These are phyloP conservation scores for Paradendryphiella salina DNA, from an alignment of 2,329 filamentous ascomycete species.

Conservation along the genomic window DNA sequence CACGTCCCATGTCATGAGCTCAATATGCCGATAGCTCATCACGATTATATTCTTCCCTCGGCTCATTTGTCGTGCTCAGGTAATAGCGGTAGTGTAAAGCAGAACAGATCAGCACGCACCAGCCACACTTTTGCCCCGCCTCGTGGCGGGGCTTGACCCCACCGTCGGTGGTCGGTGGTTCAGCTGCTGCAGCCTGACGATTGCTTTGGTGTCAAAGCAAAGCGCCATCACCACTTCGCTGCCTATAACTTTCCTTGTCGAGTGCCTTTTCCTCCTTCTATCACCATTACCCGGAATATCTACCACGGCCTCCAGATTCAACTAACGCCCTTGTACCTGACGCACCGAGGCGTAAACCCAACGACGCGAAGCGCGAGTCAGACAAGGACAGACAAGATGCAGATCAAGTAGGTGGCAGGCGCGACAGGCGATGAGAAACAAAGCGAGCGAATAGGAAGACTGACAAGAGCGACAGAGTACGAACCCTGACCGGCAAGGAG, in stretches of 20 bases:
- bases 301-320: no score
- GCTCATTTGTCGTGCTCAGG: not conserved
- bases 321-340: no score
- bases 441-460: not conserved
- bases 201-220: slow-evolving; percentile 1
- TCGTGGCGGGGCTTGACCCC: slow-evolving; percentile 10
- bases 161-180: slow-evolving; percentile 11
- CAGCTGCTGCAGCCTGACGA: slow-evolving; percentile 12
- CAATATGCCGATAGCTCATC: no score
- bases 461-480: slow-evolving; percentile 67
- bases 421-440: not conserved
- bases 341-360: not conserved
- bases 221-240: slow-evolving; percentile 3
- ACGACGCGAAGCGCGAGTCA: not conserved
- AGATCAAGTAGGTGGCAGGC: slow-evolving; percentile 40
- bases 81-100: no score
- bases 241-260: slow-evolving; percentile 1
- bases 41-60: not conserved
- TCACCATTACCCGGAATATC: not conserved
- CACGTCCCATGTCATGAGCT: no score
- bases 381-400: slow-evolving; percentile 31
- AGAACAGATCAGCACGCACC: not conserved
- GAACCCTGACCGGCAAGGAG: slow-evolving; percentile 97
- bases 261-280: not conserved
- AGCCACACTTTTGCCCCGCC: slow-evolving; percentile 13